These are phyloP conservation scores for Kodamaea lidongshanica DNA, from an alignment of 805 yeast genomes.

Conservation along the genomic window DNA sequence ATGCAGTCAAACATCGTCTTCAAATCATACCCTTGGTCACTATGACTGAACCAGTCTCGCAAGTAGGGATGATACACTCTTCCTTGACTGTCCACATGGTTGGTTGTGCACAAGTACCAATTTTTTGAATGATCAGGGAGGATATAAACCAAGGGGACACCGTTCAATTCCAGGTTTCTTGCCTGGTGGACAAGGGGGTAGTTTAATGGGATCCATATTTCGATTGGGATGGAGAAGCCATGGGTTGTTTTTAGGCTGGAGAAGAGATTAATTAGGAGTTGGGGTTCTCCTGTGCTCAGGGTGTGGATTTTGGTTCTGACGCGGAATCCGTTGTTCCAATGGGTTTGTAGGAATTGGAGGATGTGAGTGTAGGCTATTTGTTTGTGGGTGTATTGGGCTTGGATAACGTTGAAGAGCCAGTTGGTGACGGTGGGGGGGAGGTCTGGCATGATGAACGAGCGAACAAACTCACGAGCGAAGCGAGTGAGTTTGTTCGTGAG, in stretches of 20 bases:
- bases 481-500: not conserved
- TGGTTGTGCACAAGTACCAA: conserved; percentile 49
- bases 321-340: conserved; percentile 39
- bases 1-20: too few species aligned
- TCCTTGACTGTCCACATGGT: conserved; percentile 67
- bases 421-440: conserved; percentile 23
- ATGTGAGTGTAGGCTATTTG: conserved; percentile 58
- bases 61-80: conserved; percentile 62
- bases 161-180: conserved; percentile 15
- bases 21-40: too few species aligned
- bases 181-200: conserved; percentile 43
- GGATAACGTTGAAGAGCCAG: conserved; percentile 38
- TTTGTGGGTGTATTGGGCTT: conserved; percentile 53
- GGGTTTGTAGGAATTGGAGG: conserved; percentile 45
- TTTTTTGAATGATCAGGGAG: conserved; percentile 43
- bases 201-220: conserved; percentile 68
- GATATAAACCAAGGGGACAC: conserved; percentile 62
- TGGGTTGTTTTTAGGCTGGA: conserved; percentile 45
- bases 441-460: conserved; percentile 3
- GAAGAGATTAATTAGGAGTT: conserved; percentile 55
- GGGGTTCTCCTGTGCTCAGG: conserved; percentile 53
- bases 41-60: conserved; percentile 45
- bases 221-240: conserved; percentile 42
- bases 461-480: too few species aligned
- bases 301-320: conserved; percentile 59